A percentile compares a stretch with the other conserved stretches of the same genome.
phyloP scores from a whole-genome alignment of 441 rosid genomes.

The Adansonia madagascariensis region DNA sequence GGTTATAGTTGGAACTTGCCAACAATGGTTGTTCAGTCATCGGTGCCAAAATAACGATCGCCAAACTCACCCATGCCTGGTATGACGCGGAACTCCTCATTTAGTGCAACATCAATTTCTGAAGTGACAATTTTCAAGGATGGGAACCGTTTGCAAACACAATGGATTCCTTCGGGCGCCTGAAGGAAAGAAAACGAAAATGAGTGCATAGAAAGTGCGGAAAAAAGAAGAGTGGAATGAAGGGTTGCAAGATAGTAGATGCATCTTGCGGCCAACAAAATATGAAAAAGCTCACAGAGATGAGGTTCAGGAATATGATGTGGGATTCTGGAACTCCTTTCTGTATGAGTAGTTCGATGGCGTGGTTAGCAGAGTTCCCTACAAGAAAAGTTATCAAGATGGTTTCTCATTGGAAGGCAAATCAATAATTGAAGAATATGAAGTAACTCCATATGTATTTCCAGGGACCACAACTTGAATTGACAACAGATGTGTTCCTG shows the following conservation, averaged over 20 bases:
- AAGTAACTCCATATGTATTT: background rate
- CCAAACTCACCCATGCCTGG: slow-evolving; percentile 99
- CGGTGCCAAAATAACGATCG: slow-evolving; percentile 93
- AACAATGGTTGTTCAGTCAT: slow-evolving; percentile 49
- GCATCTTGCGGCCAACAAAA: background rate
- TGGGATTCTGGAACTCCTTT: slow-evolving; percentile 96
- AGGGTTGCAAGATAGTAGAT: background rate
- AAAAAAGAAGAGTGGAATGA: background rate
- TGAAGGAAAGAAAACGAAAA: slow-evolving; percentile 33
- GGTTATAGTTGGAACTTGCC: background rate
- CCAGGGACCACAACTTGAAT: background rate
- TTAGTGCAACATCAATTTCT: slow-evolving; percentile 77
- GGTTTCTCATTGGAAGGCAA: slow-evolving; percentile 9
- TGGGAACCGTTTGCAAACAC: slow-evolving; percentile 84
- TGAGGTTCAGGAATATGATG: slow-evolving; percentile 86
- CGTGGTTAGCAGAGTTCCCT: slow-evolving; percentile 98
- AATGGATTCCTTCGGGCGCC: slow-evolving; percentile 98
- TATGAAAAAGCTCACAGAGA: slow-evolving; percentile 64
- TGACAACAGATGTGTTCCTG: background rate
- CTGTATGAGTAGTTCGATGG: slow-evolving; percentile 79
- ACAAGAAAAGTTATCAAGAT: slow-evolving; percentile 28
- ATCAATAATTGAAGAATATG: slow-evolving; percentile 1
- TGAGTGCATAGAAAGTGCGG: slow-evolving; percentile 4
- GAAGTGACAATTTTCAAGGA: slow-evolving; percentile 88
- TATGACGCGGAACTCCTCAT: slow-evolving; percentile 85